phyloP scores from a whole-genome alignment of 495 filamentous ascomycete genomes.

The Hyphodiscus hymeniophilus region DNA sequence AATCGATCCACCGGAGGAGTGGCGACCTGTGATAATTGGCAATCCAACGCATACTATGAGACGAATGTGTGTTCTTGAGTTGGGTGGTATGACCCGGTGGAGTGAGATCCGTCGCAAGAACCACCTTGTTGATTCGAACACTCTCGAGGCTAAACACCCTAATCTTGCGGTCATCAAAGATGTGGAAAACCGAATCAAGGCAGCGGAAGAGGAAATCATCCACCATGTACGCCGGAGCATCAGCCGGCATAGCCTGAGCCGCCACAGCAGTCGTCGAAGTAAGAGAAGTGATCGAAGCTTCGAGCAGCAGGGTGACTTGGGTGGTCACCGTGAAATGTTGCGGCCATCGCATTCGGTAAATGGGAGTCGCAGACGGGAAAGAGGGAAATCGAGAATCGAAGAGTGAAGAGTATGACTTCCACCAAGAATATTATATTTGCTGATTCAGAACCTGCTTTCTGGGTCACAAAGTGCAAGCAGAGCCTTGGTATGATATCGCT shows the following conservation, averaged over 20 bases:
- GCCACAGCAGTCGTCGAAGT: slow-evolving; percentile 5
- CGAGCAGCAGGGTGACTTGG: slow-evolving; percentile 13
- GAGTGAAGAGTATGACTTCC: too few species aligned
- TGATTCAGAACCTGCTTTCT: too few species aligned
- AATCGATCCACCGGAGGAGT: too few species aligned
- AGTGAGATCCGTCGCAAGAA: slow-evolving; percentile 64
- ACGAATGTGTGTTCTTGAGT: slow-evolving; percentile 57
- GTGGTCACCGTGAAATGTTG: slow-evolving; percentile 15
- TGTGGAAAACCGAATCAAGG: slow-evolving; percentile 11
- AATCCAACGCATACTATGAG: slow-evolving; percentile 57
- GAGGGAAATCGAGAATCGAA: too few species aligned
- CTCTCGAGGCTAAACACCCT: slow-evolving; percentile 19
- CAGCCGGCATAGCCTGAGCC: too few species aligned
- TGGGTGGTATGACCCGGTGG: slow-evolving; percentile 56
- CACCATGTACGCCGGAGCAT: slow-evolving; percentile 9
- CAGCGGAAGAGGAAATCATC: slow-evolving; percentile 15
- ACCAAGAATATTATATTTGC: too few species aligned
- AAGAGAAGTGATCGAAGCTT: too few species aligned
- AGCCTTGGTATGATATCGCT: too few species aligned
- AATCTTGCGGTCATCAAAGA: slow-evolving; percentile 14
- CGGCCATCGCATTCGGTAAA: too few species aligned
- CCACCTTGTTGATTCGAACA: slow-evolving; percentile 39
- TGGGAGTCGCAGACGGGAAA: too few species aligned
- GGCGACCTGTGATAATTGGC: slow-evolving; percentile 58
- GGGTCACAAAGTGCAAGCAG: too few species aligned